Evolutionary conservation across 2,329 filamentous ascomycete species (phyloP).

Genomic region (Talaromyces sp.): DNA sequence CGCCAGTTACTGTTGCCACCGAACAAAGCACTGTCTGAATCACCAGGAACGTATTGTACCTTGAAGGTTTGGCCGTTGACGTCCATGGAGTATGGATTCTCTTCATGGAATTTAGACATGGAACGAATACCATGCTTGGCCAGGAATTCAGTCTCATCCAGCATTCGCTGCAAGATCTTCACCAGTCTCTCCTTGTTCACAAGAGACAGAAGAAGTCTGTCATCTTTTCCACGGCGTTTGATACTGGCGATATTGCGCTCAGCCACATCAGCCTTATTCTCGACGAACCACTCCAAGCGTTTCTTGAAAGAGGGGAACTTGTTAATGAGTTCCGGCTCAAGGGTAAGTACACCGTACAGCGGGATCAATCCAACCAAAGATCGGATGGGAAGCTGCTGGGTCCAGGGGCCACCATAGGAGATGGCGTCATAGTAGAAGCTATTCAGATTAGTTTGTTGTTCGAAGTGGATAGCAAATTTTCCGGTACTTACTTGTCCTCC

Average conservation of each 20-base stretch:
- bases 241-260: constrained; percentile 96
- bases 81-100: constrained; percentile 91
- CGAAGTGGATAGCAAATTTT: not conserved
- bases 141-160: constrained; percentile 91
- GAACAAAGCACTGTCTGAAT: constrained; percentile 92
- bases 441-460: constrained; percentile 14
- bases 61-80: constrained; percentile 89
- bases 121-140: constrained; percentile 89
- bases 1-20: constrained; percentile 98
- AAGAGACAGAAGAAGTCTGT: constrained; percentile 83
- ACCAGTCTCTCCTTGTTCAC: constrained; percentile 91
- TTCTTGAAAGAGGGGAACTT: constrained; percentile 91
- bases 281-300: constrained; percentile 89
- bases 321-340: constrained; percentile 92
- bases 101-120: constrained; percentile 86
- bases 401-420: constrained; percentile 91
- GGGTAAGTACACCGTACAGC: constrained; percentile 85
- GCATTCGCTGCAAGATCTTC: constrained; percentile 87
- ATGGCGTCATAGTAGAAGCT: constrained; percentile 98
- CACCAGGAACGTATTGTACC: constrained; percentile 89
- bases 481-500: constrained; percentile 63
- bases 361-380: constrained; percentile 94
- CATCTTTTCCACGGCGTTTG: constrained; percentile 82
- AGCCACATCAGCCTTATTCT: constrained; percentile 81
- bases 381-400: constrained; percentile 86